phyloP scores from a whole-genome alignment of 1,284 basidiomycete genomes.

The Apiotrichum domesticum region DNA sequence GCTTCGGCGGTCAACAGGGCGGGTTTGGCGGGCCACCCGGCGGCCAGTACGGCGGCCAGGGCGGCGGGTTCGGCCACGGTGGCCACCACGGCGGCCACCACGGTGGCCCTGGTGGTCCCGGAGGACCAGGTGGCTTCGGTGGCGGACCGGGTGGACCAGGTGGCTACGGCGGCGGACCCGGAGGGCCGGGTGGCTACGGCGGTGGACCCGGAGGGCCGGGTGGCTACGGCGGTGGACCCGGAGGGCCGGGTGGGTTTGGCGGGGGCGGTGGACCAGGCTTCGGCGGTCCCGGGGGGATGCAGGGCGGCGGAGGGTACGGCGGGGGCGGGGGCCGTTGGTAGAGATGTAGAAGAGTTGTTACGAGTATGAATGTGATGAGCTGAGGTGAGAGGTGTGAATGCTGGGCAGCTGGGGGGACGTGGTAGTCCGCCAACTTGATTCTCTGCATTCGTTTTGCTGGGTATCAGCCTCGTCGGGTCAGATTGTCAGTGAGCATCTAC shows the following conservation, averaged over 20 bases:
- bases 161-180: background rate
- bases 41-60: background rate
- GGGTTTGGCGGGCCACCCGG: background rate
- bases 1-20: background rate
- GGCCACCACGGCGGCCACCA: background rate
- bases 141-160: background rate
- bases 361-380: too few species aligned
- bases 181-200: background rate
- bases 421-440: too few species aligned
- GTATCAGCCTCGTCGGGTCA: too few species aligned
- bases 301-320: background rate
- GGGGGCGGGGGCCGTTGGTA: conserved; percentile 1
- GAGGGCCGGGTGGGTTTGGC: background rate
- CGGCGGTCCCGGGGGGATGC: background rate
- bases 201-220: background rate
- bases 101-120: background rate
- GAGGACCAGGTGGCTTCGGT: background rate
- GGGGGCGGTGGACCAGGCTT: background rate
- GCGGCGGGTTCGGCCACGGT: background rate
- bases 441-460: too few species aligned
- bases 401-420: too few species aligned
- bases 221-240: background rate
- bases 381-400: too few species aligned
- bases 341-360: background rate
- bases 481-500: too few species aligned